Evolutionary conservation across 2,329 filamentous ascomycete genomes (phyloP).

Genomic region (Ophiobolus disseminans): DNA sequence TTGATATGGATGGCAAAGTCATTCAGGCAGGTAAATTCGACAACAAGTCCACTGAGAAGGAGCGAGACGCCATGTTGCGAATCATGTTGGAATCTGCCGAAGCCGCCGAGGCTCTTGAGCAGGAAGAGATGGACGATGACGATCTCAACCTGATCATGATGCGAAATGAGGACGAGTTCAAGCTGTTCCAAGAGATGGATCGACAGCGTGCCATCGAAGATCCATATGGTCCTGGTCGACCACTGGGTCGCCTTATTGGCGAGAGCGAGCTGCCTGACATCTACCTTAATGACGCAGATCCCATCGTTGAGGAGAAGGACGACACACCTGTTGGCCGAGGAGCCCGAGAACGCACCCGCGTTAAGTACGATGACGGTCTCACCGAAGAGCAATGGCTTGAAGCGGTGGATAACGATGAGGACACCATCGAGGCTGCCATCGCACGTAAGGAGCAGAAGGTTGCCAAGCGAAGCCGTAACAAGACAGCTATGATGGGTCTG

Average conservation of each 20-base stretch:
- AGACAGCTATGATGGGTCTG: conserved; percentile 64
- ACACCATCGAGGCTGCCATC: conserved; percentile 90
- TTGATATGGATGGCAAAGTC: conserved; percentile 99
- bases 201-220: conserved; percentile 71
- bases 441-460: conserved; percentile 87
- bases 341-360: conserved; percentile 90
- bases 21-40: conserved; percentile 99
- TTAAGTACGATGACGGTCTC: conserved; percentile 95
- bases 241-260: conserved; percentile 78
- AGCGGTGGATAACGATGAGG: conserved; percentile 95
- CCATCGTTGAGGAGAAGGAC: conserved; percentile 78
- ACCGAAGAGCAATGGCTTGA: conserved; percentile 99
- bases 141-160: conserved; percentile 95
- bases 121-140: conserved; percentile 98
- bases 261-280: conserved; percentile 93
- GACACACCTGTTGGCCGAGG: conserved; percentile 80
- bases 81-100: conserved; percentile 86
- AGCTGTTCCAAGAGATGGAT: conserved; percentile 82
- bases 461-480: conserved; percentile 79
- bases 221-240: conserved; percentile 75
- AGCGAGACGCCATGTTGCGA: conserved; percentile 94
- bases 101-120: conserved; percentile 74
- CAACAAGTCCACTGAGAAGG: conserved; percentile 98
- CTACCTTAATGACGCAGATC: conserved; percentile 86
- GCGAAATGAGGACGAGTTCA: conserved; percentile 80